phyloP scores from a whole-genome alignment of 2,329 filamentous ascomycete genomes.

The Chaetomiaceae sp. region DNA sequence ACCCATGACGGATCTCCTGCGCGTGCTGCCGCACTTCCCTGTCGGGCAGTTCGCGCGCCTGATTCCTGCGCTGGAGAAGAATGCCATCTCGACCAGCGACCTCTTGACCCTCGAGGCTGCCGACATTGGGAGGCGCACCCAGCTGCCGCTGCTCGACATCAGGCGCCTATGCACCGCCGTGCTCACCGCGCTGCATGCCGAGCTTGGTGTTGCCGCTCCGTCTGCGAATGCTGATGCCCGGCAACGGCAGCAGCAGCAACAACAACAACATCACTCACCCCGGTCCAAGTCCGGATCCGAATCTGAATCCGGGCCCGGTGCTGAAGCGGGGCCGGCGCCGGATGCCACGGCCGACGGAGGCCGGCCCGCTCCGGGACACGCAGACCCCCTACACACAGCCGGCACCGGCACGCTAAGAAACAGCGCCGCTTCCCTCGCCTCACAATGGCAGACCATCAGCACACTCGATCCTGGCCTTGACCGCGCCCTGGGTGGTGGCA shows the following conservation, averaged over 20 bases:
- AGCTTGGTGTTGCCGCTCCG: conserved; percentile 39
- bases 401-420: conserved; percentile 23
- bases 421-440: conserved; percentile 34
- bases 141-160: conserved; percentile 73
- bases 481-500: conserved; percentile 63
- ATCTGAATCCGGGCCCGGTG: conserved; percentile 17
- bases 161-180: conserved; percentile 65
- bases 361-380: not conserved
- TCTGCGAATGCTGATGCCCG: not conserved
- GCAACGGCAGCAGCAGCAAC: conserved; percentile 6
- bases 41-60: conserved; percentile 65
- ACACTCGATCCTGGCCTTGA: conserved; percentile 73
- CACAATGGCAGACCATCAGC: conserved; percentile 59
- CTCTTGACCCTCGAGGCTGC: conserved; percentile 76
- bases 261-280: too few species aligned
- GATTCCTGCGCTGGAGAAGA: conserved; percentile 71
- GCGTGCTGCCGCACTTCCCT: conserved; percentile 75
- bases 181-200: conserved; percentile 58
- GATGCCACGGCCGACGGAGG: not conserved
- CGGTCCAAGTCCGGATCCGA: not conserved
- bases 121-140: conserved; percentile 80
- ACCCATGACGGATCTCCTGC: conserved; percentile 60
- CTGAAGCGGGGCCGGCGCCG: conserved; percentile 18
- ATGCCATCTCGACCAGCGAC: conserved; percentile 72
- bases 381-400: not conserved